Base-by-base conservation (phyloP, 2,329 filamentous ascomycete species). In the Fusarium domesticum region DNA sequence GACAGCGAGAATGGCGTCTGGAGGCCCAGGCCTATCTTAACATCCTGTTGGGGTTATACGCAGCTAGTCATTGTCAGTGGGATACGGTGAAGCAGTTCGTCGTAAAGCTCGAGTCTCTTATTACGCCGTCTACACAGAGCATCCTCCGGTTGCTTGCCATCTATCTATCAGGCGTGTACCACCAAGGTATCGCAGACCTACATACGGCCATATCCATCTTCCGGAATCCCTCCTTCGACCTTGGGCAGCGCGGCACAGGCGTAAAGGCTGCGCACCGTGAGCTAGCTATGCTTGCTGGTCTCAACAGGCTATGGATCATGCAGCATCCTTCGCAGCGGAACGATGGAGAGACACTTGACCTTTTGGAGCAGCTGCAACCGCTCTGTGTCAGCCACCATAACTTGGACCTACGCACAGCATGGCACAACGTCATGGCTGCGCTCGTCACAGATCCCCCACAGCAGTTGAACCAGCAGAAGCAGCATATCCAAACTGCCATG, bases 381-480 rank as follows among this genome's bases (percentile, higher is more conserved):
- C 73, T 87, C 39, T 93, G 88, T 65, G 68, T 72, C 15, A 75
- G 77, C 42, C 87, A 90, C 62, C 75, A 79, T 30, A 91, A 88
- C 65, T 76, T 80, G 56, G 85, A 91, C 58, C 83, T 96, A 44
- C 78, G 81, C 51, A 85, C 87, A 23, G 88, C 88, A 1, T 92
- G 85, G 71, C 81, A 86, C 59, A 77, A 96, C 10, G 77, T 92
- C 44, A 77, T 83, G 53, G 85, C 89, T 6, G 81, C 84, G 3
- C 76, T 86, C 6, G 70, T 76, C 37, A 81, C 80, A 2, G 74
- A 77, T 60, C 85, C 72, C 63, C 80, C 69, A 56, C 78, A 74
- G 38, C 80, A 85, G 18, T 85, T 93, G 49, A 83, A 88, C 47
- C 80, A 85, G 50, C 84, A 87, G 43, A 96, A 96, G 67, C 79